Percentiles rank a stretch among this genome's conserved stretches.
phyloP scores from a whole-genome alignment of 2,329 filamentous ascomycete genomes.

The Hansfordia pulvinata region DNA sequence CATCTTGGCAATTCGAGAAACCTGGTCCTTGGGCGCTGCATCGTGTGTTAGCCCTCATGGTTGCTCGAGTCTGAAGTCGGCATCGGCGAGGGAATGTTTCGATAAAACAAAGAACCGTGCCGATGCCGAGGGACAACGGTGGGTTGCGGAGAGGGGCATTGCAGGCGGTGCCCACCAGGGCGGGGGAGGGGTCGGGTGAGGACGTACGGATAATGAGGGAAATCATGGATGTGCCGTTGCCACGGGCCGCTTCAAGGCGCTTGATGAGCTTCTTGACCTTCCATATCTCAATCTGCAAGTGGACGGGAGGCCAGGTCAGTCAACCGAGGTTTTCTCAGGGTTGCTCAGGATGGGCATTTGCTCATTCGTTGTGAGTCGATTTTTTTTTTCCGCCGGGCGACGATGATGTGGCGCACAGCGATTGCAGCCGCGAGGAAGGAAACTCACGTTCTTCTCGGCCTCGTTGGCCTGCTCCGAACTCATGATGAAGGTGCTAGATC shows the following conservation, averaged over 20 bases:
- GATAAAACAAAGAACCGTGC: no score
- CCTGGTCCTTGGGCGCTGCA: constrained; percentile 89
- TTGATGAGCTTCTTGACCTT: constrained; percentile 99
- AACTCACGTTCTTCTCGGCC: constrained; percentile 84
- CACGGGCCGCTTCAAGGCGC: constrained; percentile 88
- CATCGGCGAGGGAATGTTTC: no score
- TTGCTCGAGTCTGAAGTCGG: no score
- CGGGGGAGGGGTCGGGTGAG: constrained; percentile 12
- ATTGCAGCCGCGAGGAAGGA: no score
- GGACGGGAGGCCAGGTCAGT: constrained; percentile 9
- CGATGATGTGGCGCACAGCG: constrained; percentile 1
- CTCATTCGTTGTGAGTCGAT: constrained; percentile 2
- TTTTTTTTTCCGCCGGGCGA: no score
- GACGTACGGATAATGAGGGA: constrained; percentile 90
- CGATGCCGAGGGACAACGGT: no score
- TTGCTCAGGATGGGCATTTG: constrained; percentile 7
- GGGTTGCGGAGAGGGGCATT: constrained; percentile 4
- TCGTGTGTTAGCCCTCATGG: no score
- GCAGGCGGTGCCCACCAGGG: constrained; percentile 3
- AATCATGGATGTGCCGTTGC: constrained; percentile 99
- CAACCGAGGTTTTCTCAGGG: no score
- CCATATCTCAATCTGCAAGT: constrained; percentile 58
- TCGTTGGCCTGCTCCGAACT: constrained; percentile 68
- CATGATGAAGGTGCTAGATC: no score
- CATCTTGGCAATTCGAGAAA: constrained; percentile 96